Evolutionary conservation across 495 filamentous ascomycete genomes (phyloP).

Genomic region (Elasticomyces elasticus): DNA sequence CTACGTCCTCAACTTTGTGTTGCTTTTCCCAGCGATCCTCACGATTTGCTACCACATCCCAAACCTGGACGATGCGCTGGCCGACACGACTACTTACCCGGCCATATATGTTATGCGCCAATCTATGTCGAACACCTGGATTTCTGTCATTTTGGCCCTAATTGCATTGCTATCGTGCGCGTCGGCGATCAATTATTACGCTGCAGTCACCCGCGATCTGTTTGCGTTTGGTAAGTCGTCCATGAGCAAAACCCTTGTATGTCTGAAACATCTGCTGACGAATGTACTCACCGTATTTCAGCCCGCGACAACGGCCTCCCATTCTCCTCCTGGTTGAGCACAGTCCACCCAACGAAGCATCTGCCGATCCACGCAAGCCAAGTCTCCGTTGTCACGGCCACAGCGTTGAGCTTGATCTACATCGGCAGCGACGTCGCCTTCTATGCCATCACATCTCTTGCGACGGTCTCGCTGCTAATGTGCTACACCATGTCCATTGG

Average conservation of each 20-base stretch:
- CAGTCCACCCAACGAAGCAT: background rate
- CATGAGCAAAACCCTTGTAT: background rate
- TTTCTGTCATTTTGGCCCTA: slow-evolving; percentile 34
- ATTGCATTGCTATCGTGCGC: slow-evolving; percentile 34
- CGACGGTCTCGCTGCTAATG: slow-evolving; percentile 11
- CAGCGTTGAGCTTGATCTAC: slow-evolving; percentile 49
- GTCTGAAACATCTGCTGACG: background rate
- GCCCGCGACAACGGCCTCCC: background rate
- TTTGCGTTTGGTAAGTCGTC: slow-evolving; percentile 1
- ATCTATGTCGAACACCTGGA: slow-evolving; percentile 23
- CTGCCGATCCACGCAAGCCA: slow-evolving; percentile 29
- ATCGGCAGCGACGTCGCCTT: slow-evolving; percentile 49
- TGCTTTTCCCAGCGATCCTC: slow-evolving; percentile 32
- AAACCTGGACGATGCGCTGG: slow-evolving; percentile 31
- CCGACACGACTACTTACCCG: slow-evolving; percentile 32
- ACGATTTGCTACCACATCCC: slow-evolving; percentile 40
- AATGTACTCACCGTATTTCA: background rate
- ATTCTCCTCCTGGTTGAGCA: slow-evolving; percentile 2
- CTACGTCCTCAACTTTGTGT: slow-evolving; percentile 3
- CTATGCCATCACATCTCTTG: slow-evolving; percentile 43
- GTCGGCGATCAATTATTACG: slow-evolving; percentile 23
- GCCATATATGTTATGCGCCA: slow-evolving; percentile 33
- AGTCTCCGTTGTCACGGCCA: slow-evolving; percentile 40
- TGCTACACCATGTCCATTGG: slow-evolving; percentile 17
- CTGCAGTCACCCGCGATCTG: slow-evolving; percentile 2